Evolutionary conservation across 1,139 yeast species (phyloP), one percentile per base, ranked within the genome.

Genomic region (Fermentozyma sake): DNA sequence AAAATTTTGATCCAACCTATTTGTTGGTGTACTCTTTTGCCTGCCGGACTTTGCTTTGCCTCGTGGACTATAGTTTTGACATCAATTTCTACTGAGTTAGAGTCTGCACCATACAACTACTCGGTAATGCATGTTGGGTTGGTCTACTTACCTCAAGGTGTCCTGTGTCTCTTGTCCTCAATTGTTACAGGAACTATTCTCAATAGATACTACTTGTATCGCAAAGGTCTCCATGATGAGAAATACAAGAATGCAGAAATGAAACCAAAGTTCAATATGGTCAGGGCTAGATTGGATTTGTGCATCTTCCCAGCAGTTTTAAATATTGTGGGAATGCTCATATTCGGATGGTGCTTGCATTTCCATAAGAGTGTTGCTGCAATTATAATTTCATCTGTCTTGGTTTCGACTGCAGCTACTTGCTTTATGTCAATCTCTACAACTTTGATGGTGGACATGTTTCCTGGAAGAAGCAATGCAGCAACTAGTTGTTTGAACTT

Each of bases 281-380:
- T 49, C 11, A 42, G 48, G 12, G 43, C 60, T 1, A 44, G 69
- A 30, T 33, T 61, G 10, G 52, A 52, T 23, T 32, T 56, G 14
- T 42, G 55, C 12, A 29, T 58, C 3, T 26, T 49, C 1, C 63
- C 65, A 0, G 46, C 53, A 2, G 12, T 36, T 3, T 15, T 52
- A 4, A 39, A 49, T 38, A 33, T 54, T 6, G 31, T 43, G 6
- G 68, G 68, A 0, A 37, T 55, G n/a, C 14, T 58, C 3, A 54
- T 61, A 2, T 63, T 55, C 39, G 70, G 70, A 2, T 63, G 69
- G 69, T 58, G 68, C 30, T 34, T 63, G 12, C 53, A 63, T 24
- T 51, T 32, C 26, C 38, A 43, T 19, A 36, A 39, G 17, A 44
- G 49, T 23, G 44, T 60, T 6, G 32, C 52, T 8, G 50, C 65